Conservation (phyloP, 257 asterid species). For the Solanum chilense region DNA sequence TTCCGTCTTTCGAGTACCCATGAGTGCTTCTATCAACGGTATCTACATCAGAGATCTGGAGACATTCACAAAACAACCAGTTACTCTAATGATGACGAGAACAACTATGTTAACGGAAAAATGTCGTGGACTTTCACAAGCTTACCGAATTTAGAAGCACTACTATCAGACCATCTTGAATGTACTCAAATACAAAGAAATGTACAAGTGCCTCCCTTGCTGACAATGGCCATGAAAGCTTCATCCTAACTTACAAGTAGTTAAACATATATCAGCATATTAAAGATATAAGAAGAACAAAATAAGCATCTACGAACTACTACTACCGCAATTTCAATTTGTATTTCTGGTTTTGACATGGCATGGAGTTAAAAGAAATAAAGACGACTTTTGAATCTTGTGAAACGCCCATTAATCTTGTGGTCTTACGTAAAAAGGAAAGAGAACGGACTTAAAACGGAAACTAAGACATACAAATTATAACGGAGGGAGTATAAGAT, state of each 20-base stretch:
- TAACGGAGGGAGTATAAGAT: neutral
- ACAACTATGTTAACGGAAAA: neutral
- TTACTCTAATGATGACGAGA: neutral
- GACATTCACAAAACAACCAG: neutral
- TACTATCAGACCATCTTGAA: constrained; percentile 64
- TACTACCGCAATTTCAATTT: neutral
- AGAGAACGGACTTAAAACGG: neutral
- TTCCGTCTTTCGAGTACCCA: constrained; percentile 64
- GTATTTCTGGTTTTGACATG: neutral
- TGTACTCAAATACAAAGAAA: constrained; percentile 62
- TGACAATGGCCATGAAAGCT: constrained; percentile 92
- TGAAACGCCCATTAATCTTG: neutral
- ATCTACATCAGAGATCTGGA: constrained; percentile 68
- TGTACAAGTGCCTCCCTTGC: constrained; percentile 71
- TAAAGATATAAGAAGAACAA: constrained; percentile 5
- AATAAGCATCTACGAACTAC: neutral
- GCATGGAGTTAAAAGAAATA: neutral
- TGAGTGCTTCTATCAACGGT: constrained; percentile 44
- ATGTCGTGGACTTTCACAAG: neutral
- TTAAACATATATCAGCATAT: constrained; percentile 12
- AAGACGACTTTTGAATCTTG: neutral
- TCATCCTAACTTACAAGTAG: constrained; percentile 87
- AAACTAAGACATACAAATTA: neutral
- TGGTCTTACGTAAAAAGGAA: neutral
- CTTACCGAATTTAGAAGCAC: constrained; percentile 80